Conservation (phyloP, 495 filamentous ascomycete species). For the Penicillium simplicissimum region DNA sequence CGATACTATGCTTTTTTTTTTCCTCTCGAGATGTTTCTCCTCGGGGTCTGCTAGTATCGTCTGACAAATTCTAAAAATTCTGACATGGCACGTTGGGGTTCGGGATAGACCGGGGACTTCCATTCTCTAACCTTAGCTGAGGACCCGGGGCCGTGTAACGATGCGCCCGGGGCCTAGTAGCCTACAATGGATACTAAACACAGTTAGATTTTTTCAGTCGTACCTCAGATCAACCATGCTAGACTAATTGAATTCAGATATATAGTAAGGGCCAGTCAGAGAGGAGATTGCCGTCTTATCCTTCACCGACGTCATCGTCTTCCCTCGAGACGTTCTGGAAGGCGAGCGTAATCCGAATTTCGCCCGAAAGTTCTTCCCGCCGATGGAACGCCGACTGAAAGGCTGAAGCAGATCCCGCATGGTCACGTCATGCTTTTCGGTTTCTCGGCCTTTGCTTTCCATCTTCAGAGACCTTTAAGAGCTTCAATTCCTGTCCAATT, state of each 20-base stretch:
- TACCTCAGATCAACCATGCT: not conserved
- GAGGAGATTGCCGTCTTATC: not conserved
- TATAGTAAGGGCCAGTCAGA: conserved; percentile 9
- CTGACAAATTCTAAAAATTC: not conserved
- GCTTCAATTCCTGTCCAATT: conserved; percentile 3
- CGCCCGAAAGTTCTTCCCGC: conserved; percentile 29
- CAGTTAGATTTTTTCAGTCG: not conserved
- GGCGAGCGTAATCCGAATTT: conserved; percentile 5
- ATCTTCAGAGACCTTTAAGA: conserved; percentile 13
- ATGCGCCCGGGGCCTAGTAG: conserved; percentile 15
- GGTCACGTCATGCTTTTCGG: conserved; percentile 27
- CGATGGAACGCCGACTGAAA: conserved; percentile 8
- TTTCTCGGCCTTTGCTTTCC: conserved; percentile 35
- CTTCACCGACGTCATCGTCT: not conserved
- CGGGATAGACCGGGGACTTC: conserved; percentile 21
- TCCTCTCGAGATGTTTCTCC: not conserved
- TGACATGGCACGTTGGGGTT: conserved; percentile 19
- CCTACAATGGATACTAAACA: too few species aligned
- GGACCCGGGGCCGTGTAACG: conserved; percentile 20
- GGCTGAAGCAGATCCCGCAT: conserved; percentile 28
- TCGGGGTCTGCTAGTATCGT: not conserved
- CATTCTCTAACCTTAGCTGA: too few species aligned
- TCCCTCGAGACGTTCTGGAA: not conserved
- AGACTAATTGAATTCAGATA: not conserved
- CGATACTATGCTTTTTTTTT: not conserved